Conservation (phyloP, 768 basidiomycete genomes). For the Cystobasidium tubakii region DNA sequence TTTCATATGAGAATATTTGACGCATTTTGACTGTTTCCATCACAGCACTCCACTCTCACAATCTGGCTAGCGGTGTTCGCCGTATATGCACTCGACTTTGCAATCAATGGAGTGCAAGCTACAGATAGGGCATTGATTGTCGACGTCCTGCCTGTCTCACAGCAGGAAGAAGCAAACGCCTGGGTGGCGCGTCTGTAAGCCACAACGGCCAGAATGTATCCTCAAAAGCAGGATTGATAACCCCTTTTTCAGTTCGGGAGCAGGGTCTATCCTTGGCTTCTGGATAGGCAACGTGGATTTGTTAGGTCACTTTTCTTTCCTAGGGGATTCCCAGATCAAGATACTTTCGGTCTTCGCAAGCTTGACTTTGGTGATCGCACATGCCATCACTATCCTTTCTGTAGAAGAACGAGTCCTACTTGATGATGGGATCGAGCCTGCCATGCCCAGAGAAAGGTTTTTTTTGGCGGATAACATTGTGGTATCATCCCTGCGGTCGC, state of each 20-base stretch:
- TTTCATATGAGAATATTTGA: no score
- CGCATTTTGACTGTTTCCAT: neutral
- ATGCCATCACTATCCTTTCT: conserved; percentile 34
- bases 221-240: neutral
- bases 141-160: conserved; percentile 22
- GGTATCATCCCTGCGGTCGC: neutral
- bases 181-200: conserved; percentile 35
- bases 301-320: neutral
- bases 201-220: neutral
- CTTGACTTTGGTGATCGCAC: conserved; percentile 7
- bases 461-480: neutral
- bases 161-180: conserved; percentile 35
- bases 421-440: conserved; percentile 40
- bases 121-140: conserved; percentile 33
- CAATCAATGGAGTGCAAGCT: conserved; percentile 32
- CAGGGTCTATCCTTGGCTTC: conserved; percentile 34
- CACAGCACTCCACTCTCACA: conserved; percentile 30
- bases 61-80: conserved; percentile 36
- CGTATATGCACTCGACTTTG: conserved; percentile 33
- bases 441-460: neutral
- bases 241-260: neutral
- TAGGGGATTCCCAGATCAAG: conserved; percentile 34
- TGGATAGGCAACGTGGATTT: conserved; percentile 32
- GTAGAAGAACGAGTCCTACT: conserved; percentile 35
- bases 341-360: conserved; percentile 33